Evolutionary conservation across 139 green algal genomes (phyloP).

Genomic region (Chlorella ohadii): DNA sequence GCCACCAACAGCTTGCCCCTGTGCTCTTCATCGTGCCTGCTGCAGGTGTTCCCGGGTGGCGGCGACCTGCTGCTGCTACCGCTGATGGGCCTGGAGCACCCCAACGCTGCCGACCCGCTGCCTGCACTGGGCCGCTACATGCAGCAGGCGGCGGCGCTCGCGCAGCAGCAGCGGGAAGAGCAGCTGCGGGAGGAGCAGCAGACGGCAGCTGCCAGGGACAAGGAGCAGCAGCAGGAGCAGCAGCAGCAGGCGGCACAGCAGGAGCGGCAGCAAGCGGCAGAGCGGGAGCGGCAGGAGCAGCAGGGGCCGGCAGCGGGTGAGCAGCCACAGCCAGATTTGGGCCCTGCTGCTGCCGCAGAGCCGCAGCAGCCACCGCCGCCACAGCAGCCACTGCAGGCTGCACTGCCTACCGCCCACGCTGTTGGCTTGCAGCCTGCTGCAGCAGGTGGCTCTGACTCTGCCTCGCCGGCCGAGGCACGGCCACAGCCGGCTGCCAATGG

Average conservation of each 20-base stretch:
- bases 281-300: not conserved
- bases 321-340: not conserved
- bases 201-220: not conserved
- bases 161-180: not conserved
- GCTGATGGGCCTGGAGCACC: constrained; percentile 42
- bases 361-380: not conserved
- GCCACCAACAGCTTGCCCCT: no score
- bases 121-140: constrained; percentile 17
- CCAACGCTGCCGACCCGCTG: constrained; percentile 18
- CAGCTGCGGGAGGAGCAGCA: not conserved
- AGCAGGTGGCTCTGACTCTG: not conserved
- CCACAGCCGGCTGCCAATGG: not conserved
- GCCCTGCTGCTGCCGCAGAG: not conserved
- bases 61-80: constrained; percentile 50
- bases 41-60: constrained; percentile 20
- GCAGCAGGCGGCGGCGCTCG: not conserved
- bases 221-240: not conserved
- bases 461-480: not conserved
- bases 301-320: not conserved
- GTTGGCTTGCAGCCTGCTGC: not conserved
- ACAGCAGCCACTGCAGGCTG: not conserved
- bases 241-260: not conserved
- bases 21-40: not conserved
- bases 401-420: not conserved
- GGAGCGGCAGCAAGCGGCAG: not conserved